phyloP scores from a whole-genome alignment of 495 filamentous ascomycete genomes.

The Pseudevernia furfuracea region DNA sequence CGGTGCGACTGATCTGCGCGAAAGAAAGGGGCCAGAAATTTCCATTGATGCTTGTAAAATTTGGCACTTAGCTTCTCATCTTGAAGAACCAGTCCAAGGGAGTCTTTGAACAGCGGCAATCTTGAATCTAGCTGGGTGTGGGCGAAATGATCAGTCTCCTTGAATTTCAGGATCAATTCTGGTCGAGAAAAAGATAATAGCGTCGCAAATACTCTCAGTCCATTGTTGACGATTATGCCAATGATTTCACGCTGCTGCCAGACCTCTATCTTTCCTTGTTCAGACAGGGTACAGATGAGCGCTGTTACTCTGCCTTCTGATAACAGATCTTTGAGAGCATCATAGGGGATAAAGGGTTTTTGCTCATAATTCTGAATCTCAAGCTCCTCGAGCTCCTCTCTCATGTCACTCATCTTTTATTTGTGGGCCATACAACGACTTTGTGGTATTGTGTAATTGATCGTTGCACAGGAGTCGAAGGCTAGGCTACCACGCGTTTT shows the following conservation, averaged over 20 bases:
- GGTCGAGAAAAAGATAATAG: not conserved
- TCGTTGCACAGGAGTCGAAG: not conserved
- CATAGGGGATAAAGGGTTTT: not conserved
- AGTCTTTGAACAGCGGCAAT: not conserved
- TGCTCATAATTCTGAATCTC: conserved; percentile 1
- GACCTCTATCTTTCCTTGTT: not conserved
- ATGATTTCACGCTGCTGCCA: not conserved
- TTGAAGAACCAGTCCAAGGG: not conserved
- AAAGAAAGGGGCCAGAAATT: conserved; percentile 9
- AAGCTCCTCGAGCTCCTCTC: not conserved
- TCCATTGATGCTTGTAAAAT: conserved; percentile 12
- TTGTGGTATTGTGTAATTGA: not conserved
- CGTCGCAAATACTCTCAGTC: not conserved
- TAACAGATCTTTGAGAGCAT: not conserved
- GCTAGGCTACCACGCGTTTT: not conserved
- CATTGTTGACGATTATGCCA: not conserved
- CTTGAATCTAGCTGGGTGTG: not conserved
- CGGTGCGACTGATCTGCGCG: not conserved
- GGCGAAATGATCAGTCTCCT: not conserved
- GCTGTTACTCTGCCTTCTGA: not conserved
- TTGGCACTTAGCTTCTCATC: not conserved
- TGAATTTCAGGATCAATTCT: not conserved
- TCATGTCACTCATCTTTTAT: not conserved
- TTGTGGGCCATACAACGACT: not conserved
- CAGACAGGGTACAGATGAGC: not conserved